Percentiles rank a stretch among this genome's conserved stretches.
Conservation (phyloP, 1,139 yeast species). For the Scheffersomyces segobiensis region DNA sequence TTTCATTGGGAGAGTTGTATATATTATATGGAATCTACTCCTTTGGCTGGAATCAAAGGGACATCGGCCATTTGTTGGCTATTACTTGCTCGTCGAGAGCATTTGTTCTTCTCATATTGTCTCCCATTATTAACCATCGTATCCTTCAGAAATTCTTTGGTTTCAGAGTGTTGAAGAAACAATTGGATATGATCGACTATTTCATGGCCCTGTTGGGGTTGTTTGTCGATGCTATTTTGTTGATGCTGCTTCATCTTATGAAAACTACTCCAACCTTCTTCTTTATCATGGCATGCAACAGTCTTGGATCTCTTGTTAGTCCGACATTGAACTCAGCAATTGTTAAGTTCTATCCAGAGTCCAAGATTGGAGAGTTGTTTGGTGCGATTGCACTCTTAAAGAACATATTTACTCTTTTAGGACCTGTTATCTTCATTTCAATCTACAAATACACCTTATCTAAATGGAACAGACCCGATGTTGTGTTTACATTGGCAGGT, state of each 20-base stretch:
- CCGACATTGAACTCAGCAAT: slow-evolving; percentile 54
- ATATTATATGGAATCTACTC: slow-evolving; percentile 59
- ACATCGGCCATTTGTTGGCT: slow-evolving; percentile 62
- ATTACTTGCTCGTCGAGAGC: slow-evolving; percentile 49
- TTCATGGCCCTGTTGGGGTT: slow-evolving; percentile 31
- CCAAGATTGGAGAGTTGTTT: slow-evolving; percentile 52
- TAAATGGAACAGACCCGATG: slow-evolving; percentile 7
- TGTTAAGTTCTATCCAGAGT: slow-evolving; percentile 50
- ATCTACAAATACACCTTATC: slow-evolving; percentile 29
- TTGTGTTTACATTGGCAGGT: slow-evolving; percentile 7
- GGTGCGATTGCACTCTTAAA: slow-evolving; percentile 52
- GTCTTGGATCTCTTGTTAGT: slow-evolving; percentile 44
- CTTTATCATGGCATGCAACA: slow-evolving; percentile 27
- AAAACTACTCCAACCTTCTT: slow-evolving; percentile 7
- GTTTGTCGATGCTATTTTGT: slow-evolving; percentile 43
- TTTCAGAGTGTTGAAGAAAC: slow-evolving; percentile 35
- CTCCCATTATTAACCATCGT: slow-evolving; percentile 34
- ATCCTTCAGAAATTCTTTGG: slow-evolving; percentile 26
- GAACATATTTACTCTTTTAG: slow-evolving; percentile 35
- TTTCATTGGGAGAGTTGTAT: slow-evolving; percentile 43
- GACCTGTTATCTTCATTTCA: slow-evolving; percentile 40
- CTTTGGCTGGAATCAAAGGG: slow-evolving; percentile 60
- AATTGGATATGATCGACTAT: slow-evolving; percentile 59
- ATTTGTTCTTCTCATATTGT: slow-evolving; percentile 29
- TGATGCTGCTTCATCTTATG: slow-evolving; percentile 21